Evolutionary conservation across 1,139 yeast species (phyloP), one percentile per base, ranked within the genome.

Genomic region (Kluyveromyces marxianus): DNA sequence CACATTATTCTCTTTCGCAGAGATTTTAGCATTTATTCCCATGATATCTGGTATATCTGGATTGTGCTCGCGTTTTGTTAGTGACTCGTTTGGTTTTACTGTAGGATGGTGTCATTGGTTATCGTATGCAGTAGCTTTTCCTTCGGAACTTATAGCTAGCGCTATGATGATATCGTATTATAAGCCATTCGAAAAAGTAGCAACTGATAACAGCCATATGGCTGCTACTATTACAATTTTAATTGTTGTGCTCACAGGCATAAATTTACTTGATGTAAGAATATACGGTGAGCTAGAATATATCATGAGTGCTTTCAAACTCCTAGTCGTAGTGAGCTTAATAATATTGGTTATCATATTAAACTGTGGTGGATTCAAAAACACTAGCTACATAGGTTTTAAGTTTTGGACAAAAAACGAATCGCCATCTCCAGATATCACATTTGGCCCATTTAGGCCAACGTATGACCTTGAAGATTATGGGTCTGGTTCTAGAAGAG

Each of bases 61-160:
- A 0, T 70, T 85, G 28, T 78, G 88, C 2, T 77, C 92, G 0
- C 69, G 95, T 41, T 86, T 87, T 64, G 87, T 86, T 2, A 95
- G 87, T 59, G 89, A 83, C 54, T 86, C 95, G 0, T 79, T 87
- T 60, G 96, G 96, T 0, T 84, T 86, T 62, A 81, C 94, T 1
- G 70, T 85, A 0, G 95, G 95, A 0, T 76, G 89, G 72, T 70
- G 79, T 39, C 87, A 87, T 63, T 86, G 90, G 79, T 63, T 83
- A 14, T 77, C 87, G 49, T 85, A 84, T 62, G 74, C 85, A 4
- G 68, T 84, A 45, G 87, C 89, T 0, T 68, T 86, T 45, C 89
- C 96, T 0, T 78, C 90, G 0, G 96, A 88, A 59, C 74, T 87
- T 8, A 83, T 86, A 4, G 94, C 95, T 0, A 81, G 87, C 32